Evolutionary conservation across 305 asterid species (phyloP).

Genomic region (Fraxinus latifolia): DNA sequence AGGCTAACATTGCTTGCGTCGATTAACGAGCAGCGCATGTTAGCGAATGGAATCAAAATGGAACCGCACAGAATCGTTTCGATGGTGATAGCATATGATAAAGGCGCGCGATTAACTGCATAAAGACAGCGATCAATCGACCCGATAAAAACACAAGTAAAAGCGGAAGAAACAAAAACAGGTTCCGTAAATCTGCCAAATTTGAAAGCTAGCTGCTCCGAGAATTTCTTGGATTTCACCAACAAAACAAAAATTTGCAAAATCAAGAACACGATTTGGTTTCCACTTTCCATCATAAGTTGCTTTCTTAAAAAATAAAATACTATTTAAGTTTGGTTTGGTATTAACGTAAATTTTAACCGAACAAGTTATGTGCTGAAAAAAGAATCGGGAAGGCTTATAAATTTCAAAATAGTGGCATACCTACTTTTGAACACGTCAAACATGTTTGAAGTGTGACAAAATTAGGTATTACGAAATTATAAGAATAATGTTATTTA

Average conservation of each 20-base stretch:
- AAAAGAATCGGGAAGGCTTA: not conserved
- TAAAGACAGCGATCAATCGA: conserved; percentile 38
- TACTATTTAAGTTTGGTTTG: not conserved
- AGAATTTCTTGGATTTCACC: conserved; percentile 16
- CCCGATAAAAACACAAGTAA: conserved; percentile 1
- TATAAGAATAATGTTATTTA: too few relatives aligned
- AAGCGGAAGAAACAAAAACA: not conserved
- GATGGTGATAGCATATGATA: conserved; percentile 33
- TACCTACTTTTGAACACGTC: not conserved
- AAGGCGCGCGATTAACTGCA: conserved; percentile 27
- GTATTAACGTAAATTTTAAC: not conserved
- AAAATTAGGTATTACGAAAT: not conserved
- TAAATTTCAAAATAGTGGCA: not conserved
- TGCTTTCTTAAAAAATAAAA: not conserved
- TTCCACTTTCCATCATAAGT: not conserved
- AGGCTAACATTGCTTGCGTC: conserved; percentile 13
- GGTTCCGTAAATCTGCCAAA: conserved; percentile 13
- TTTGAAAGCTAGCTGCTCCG: conserved; percentile 28
- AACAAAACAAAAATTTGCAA: not conserved
- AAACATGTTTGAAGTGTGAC: not conserved
- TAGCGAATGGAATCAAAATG: conserved; percentile 22
- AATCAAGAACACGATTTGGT: not conserved
- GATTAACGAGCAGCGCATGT: conserved; percentile 13
- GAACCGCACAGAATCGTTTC: conserved; percentile 36
- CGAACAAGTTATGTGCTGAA: not conserved